A percentile compares a stretch with the other conserved stretches of the same genome.
These are phyloP conservation scores for Sideroxylon spinosum DNA, from an alignment of 179 eudicot genomes.

Conservation along the genomic window DNA sequence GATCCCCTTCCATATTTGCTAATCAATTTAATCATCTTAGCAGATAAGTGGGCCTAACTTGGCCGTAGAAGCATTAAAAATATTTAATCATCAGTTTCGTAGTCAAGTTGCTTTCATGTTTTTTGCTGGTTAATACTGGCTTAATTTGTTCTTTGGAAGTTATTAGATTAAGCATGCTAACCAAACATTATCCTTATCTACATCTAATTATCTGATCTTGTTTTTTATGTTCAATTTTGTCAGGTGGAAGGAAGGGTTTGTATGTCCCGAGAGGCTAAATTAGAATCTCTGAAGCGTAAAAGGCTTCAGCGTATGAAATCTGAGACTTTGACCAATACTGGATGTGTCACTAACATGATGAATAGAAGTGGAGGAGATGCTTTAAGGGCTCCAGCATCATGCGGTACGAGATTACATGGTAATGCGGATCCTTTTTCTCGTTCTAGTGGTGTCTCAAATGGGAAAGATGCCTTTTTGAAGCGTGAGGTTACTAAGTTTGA, in stretches of 20 bases:
- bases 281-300: conserved; percentile 79
- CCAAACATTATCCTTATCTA: too few species aligned
- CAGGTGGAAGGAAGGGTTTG: conserved; percentile 88
- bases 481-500: conserved; percentile 57
- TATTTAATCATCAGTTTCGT: background rate
- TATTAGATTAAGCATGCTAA: background rate
- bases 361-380: conserved; percentile 80
- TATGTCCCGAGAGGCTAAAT: conserved; percentile 67
- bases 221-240: conserved; percentile 12
- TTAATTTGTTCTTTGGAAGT: background rate
- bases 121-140: background rate
- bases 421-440: conserved; percentile 32
- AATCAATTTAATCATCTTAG: background rate
- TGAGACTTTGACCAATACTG: conserved; percentile 29
- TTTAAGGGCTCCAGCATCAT: conserved; percentile 61
- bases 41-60: background rate
- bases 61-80: background rate
- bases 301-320: conserved; percentile 67
- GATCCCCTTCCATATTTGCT: background rate
- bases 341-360: conserved; percentile 37
- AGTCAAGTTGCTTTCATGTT: background rate
- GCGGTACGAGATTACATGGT: conserved; percentile 47
- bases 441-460: conserved; percentile 33
- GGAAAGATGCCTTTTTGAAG: conserved; percentile 40
- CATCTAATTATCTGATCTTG: background rate